Base-by-base conservation (phyloP, 306 rosid species). In the Cicer bijugum region DNA sequence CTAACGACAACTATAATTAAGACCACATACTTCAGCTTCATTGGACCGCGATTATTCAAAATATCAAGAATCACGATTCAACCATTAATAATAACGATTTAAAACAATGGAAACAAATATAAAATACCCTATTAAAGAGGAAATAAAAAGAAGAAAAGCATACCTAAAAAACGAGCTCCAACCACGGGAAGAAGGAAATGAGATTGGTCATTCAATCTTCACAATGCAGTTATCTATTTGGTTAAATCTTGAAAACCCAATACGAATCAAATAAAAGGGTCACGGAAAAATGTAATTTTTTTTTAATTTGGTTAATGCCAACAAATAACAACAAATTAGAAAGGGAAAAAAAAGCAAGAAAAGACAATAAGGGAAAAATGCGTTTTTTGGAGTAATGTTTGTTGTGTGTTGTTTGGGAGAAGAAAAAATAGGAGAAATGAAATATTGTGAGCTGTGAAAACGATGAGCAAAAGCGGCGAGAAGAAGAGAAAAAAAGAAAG, bases 141-240 rank as follows among this genome's bases (percentile, higher is more conserved):
- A 23, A 72, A 72, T 12, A 77, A 40, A 38, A 42, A 33, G 23
- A 52, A 8, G 11, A 38, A 46, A 23, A 62, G 15, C 9, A 48
- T 55, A 81, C 86, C 85, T 67, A 69, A 81, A 1, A 68, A 40
- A 46, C 66, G 84, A 84, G 85, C 79, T 75, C 79, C 19, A 60
- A 82, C 70, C 82, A 70, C 28, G 69, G 48, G 79, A 66, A 51
- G 23, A 60, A 75, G 2, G 56, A 40, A 85, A 67, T 5, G 65
- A 67, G 62, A 83, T 44, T 44, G 60, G 64, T 68, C 82, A 78
- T 76, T 76, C 0, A 79, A 74, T 81, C 72, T 66, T 78, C 59
- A 61, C 63, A 86, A 84, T 77, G 85, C 78, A 66, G 80, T 2
- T 38, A 63, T 14, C 55, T 56, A 58, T 16, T 7, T 12, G 23